These are phyloP conservation scores for Coleophoma eucalyptorum DNA, from an alignment of 2,329 filamentous ascomycete species.

Conservation along the genomic window DNA sequence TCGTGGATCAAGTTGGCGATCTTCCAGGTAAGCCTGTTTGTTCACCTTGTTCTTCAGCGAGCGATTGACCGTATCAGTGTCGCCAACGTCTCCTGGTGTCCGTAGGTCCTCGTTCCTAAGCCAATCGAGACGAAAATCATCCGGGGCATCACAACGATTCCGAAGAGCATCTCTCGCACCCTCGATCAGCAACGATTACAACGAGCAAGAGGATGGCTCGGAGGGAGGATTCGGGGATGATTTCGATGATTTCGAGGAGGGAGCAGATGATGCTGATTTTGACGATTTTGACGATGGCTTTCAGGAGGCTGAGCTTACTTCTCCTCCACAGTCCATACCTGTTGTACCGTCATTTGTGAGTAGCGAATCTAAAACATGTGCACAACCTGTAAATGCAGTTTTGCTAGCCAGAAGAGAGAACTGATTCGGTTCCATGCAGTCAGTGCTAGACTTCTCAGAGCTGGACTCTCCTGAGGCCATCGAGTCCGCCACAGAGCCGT, in stretches of 20 bases:
- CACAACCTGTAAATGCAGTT: slow-evolving; percentile 4
- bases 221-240: slow-evolving; percentile 57
- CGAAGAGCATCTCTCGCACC: slow-evolving; percentile 11
- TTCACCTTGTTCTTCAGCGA: slow-evolving; percentile 33
- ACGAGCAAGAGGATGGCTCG: slow-evolving; percentile 49
- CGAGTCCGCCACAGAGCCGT: slow-evolving; percentile 56
- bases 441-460: slow-evolving; percentile 64
- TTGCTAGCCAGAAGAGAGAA: not conserved
- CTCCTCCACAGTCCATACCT: slow-evolving; percentile 29
- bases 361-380: slow-evolving; percentile 24
- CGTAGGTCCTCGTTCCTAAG: slow-evolving; percentile 39
- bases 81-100: slow-evolving; percentile 45
- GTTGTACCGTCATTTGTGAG: slow-evolving; percentile 38
- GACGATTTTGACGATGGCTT: slow-evolving; percentile 61
- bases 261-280: slow-evolving; percentile 43
- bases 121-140: slow-evolving; percentile 32
- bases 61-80: slow-evolving; percentile 60
- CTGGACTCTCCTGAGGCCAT: slow-evolving; percentile 57
- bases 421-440: slow-evolving; percentile 37
- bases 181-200: slow-evolving; percentile 51
- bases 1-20: slow-evolving; percentile 46
- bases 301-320: slow-evolving; percentile 46
- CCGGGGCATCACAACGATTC: slow-evolving; percentile 17
- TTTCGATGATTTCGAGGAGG: slow-evolving; percentile 66
- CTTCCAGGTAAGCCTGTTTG: slow-evolving; percentile 49